These are phyloP conservation scores for Papilionanthe hybrid DNA, from an alignment of 116 monocot genomes.

Conservation along the genomic window DNA sequence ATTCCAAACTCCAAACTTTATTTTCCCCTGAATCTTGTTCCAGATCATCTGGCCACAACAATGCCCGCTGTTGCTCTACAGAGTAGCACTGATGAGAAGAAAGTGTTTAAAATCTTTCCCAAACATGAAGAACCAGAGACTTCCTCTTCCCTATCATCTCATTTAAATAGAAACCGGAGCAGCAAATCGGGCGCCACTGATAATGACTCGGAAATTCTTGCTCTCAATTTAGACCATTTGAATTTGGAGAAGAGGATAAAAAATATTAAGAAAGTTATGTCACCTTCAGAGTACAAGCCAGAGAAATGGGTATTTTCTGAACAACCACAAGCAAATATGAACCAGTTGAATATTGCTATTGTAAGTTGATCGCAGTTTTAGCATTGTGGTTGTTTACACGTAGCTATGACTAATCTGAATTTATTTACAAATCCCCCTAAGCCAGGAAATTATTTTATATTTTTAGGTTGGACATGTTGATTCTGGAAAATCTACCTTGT, in stretches of 20 bases:
- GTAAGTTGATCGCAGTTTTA: conserved; percentile 35
- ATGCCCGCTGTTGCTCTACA: not conserved
- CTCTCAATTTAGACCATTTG: conserved; percentile 22
- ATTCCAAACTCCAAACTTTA: not conserved
- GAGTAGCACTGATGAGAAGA: not conserved
- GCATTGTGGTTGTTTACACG: not conserved
- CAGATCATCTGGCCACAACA: not conserved
- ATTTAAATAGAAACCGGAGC: conserved; percentile 12
- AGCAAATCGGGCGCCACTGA: not conserved
- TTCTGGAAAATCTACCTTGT: conserved; percentile 94
- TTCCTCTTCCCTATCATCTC: conserved; percentile 7
- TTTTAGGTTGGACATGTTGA: conserved; percentile 93
- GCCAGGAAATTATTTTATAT: conserved; percentile 4
- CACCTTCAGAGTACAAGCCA: conserved; percentile 45
- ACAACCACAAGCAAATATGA: conserved; percentile 38
- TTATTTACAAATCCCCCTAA: not conserved
- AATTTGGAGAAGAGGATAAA: conserved; percentile 33
- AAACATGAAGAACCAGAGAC: not conserved
- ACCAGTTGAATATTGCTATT: conserved; percentile 89
- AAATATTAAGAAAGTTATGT: conserved; percentile 20
- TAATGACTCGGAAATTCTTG: conserved; percentile 10
- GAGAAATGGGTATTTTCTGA: conserved; percentile 61
- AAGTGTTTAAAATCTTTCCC: not conserved
- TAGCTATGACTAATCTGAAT: not conserved
- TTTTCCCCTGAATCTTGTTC: not conserved